Conservation (phyloP, 176 grass and related monocot species). For the Aegilops speltoides region DNA sequence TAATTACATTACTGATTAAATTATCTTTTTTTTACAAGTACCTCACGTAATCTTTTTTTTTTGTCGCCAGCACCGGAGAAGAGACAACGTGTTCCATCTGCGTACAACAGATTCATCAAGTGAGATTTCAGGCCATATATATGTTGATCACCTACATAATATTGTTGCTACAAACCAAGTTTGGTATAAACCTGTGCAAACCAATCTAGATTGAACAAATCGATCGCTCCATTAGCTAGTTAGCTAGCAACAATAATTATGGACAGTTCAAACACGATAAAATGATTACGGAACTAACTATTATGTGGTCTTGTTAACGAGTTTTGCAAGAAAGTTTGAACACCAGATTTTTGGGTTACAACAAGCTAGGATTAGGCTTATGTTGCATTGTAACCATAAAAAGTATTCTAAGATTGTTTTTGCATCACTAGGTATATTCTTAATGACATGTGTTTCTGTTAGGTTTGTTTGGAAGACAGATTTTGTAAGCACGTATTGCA, state of each 20-base stretch:
- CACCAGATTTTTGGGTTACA: neutral
- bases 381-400: neutral
- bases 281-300: neutral
- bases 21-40: neutral
- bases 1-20: neutral
- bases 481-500: neutral
- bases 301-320: neutral
- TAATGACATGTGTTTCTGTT: neutral
- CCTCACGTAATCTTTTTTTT: neutral
- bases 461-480: neutral
- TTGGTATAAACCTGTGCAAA: neutral
- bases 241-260: neutral
- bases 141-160: neutral
- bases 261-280: neutral
- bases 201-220: neutral
- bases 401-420: neutral
- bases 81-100: conserved; percentile 83
- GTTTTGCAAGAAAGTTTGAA: neutral
- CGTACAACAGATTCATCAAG: conserved; percentile 98
- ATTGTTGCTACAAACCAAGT: neutral
- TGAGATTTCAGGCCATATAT: conserved; percentile 33
- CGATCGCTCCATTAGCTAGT: neutral
- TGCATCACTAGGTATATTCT: neutral
- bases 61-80: conserved; percentile 70
- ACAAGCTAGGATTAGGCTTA: neutral